Percentiles rank a stretch among this genome's conserved stretches.
These are phyloP conservation scores for Sequoia sempervirens DNA, from an alignment of 75 land plant genomes.

Conservation along the genomic window DNA sequence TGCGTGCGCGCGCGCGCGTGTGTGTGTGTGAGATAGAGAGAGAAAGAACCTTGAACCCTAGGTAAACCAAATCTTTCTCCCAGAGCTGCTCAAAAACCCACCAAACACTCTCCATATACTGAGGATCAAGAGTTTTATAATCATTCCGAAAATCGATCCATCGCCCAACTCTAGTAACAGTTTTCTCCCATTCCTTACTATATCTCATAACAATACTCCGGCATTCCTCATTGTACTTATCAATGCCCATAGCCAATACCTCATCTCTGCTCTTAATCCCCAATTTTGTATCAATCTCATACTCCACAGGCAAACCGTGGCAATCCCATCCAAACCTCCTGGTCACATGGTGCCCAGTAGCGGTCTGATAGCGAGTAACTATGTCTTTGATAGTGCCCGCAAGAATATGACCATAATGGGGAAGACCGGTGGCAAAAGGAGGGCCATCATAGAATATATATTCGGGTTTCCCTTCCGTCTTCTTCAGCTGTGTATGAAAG, in stretches of 20 bases:
- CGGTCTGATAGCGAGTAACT: conserved; percentile 88
- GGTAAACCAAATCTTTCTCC: conserved; percentile 83
- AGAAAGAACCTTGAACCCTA: conserved; percentile 71
- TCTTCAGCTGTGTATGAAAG: conserved; percentile 81
- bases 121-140: conserved; percentile 91
- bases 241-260: conserved; percentile 85
- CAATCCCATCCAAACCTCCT: conserved; percentile 99
- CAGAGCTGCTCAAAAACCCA: conserved; percentile 93
- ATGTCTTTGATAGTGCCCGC: conserved; percentile 99
- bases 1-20: too few relatives aligned
- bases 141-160: conserved; percentile 97
- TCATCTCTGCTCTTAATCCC: conserved; percentile 59
- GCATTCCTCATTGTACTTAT: conserved; percentile 87
- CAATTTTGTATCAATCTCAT: conserved; percentile 72
- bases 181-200: conserved; percentile 91
- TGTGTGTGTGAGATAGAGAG: not conserved
- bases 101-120: conserved; percentile 95
- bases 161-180: conserved; percentile 67
- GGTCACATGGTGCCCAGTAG: conserved; percentile 84
- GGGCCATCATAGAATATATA: conserved; percentile 99
- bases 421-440: conserved; percentile 98
- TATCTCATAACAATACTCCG: conserved; percentile 82
- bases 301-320: conserved; percentile 97
- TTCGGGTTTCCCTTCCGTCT: conserved; percentile 67
- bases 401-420: conserved; percentile 96